Percentiles rank a stretch among this genome's conserved stretches.
Evolutionary conservation across 106 monocot genomes (phyloP).

Genomic region (Acanthochlamys bracteata): DNA sequence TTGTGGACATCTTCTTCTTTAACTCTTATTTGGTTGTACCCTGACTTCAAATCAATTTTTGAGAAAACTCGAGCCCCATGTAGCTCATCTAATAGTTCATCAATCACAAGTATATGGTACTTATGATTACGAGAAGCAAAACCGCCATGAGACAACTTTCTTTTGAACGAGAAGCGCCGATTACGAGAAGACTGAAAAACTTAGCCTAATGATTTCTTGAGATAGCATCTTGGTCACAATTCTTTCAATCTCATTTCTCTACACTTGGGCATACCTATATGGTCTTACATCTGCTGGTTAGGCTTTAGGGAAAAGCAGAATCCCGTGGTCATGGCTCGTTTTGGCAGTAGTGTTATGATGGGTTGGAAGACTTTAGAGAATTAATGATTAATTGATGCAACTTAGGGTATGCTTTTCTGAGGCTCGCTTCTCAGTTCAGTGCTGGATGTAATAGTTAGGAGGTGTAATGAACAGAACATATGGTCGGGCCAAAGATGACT

Average conservation of each 20-base stretch:
- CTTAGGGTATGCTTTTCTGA: background rate
- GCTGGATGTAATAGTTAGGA: background rate
- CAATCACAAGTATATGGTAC: background rate
- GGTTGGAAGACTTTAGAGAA: background rate
- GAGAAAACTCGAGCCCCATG: background rate
- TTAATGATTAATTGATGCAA: background rate
- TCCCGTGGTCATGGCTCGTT: background rate
- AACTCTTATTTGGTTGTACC: background rate
- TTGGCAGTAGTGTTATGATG: background rate
- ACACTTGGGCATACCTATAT: conserved; percentile 3
- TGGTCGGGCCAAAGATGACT: too few species aligned
- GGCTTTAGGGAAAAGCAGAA: background rate
- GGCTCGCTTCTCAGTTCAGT: background rate
- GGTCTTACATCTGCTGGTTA: background rate
- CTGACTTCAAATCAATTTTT: background rate
- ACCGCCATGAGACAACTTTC: background rate
- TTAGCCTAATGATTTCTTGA: background rate
- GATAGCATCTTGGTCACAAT: background rate
- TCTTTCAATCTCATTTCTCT: conserved; percentile 6
- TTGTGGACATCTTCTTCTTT: background rate
- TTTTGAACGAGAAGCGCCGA: conserved; percentile 6
- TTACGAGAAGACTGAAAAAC: background rate
- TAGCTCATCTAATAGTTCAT: background rate
- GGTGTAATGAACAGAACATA: too few species aligned
- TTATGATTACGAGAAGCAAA: conserved; percentile 1